Base-by-base conservation (phyloP, 805 yeast genomes). In the Priceomyces castillae region DNA sequence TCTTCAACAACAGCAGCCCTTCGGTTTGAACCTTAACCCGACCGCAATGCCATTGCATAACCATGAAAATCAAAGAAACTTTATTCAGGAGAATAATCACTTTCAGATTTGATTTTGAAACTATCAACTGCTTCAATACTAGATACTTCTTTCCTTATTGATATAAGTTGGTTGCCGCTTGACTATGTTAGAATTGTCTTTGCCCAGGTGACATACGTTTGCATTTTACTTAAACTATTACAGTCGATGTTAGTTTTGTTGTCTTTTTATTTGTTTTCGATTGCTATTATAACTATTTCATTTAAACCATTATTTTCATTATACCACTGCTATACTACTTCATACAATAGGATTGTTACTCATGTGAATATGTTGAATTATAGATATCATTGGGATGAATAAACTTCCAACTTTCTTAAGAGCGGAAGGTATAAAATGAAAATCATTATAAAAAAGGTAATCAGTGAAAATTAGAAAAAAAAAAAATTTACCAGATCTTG, bases 11-110 rank as follows among this genome's bases (percentile, higher is more conserved):
- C 37, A 18, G 25, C 37, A 34, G 25, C 26, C n/a, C 9, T 34
- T 19, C 15, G 37, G 26, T 18, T 34, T 34, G 14, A 33, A 16
- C 12, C 19, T 18, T 7, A 34, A 34, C 11, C 40, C 7, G 30
- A 17, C 9, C 26, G 15, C 31, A 23, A 25, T 26, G 10, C 40
- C 40, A n/a, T 37, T 37, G 23, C 40, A 37, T 15, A 14, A 23
- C 14, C 40, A 37, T 14, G 30, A 37, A 11, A 23, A 37, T 17
- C 40, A 25, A 17, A 14, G 40, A 15, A 37, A 10, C 22, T 23
- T 23, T 14, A 16, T 23, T 9, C 19, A 11, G 26, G 38, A 35
- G 9, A 37, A 25, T 7, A 9, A 14, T 17, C 31, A 37, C 15
- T 10, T 23, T 15, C 30, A 37, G 20, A 36, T 20, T n/a, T 36